These are phyloP conservation scores for Poronia punctata DNA, from an alignment of 495 filamentous ascomycete genomes.

Conservation along the genomic window DNA sequence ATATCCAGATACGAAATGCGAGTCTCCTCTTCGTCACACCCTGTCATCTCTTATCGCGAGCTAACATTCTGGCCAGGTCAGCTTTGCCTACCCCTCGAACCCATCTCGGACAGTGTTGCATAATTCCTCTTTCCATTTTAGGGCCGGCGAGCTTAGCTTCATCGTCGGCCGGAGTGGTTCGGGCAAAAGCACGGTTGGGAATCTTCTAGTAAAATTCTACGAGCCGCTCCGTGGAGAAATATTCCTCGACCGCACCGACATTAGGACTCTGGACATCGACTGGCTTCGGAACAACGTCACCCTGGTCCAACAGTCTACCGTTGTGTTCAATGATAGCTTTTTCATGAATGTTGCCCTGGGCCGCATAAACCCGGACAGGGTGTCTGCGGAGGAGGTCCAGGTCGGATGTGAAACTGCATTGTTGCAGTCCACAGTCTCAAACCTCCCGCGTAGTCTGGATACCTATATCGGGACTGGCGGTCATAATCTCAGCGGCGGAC, in stretches of 20 bases:
- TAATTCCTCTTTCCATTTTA: conserved; percentile 55
- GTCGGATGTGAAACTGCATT: conserved; percentile 58
- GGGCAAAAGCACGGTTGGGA: conserved; percentile 85
- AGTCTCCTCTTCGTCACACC: conserved; percentile 21
- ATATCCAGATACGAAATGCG: conserved; percentile 66
- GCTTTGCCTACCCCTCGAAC: conserved; percentile 78
- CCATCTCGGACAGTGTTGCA: conserved; percentile 55
- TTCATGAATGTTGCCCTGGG: conserved; percentile 78
- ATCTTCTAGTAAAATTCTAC: conserved; percentile 74
- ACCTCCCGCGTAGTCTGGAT: conserved; percentile 65
- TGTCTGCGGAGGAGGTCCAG: conserved; percentile 49
- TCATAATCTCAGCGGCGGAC: conserved; percentile 73
- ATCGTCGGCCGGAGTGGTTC: conserved; percentile 84
- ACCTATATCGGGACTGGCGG: conserved; percentile 68
- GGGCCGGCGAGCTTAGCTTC: conserved; percentile 67
- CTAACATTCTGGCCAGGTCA: conserved; percentile 48
- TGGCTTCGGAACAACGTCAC: conserved; percentile 80
- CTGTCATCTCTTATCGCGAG: not conserved
- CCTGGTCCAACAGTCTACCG: conserved; percentile 73
- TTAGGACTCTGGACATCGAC: conserved; percentile 54
- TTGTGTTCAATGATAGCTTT: conserved; percentile 80
- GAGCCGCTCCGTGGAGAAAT: conserved; percentile 58
- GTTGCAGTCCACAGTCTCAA: conserved; percentile 62
- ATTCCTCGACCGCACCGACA: conserved; percentile 55
- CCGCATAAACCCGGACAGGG: conserved; percentile 36